Evolutionary conservation across 257 asterid genomes (phyloP).

Genomic region (Fraxinus cuspidata): DNA sequence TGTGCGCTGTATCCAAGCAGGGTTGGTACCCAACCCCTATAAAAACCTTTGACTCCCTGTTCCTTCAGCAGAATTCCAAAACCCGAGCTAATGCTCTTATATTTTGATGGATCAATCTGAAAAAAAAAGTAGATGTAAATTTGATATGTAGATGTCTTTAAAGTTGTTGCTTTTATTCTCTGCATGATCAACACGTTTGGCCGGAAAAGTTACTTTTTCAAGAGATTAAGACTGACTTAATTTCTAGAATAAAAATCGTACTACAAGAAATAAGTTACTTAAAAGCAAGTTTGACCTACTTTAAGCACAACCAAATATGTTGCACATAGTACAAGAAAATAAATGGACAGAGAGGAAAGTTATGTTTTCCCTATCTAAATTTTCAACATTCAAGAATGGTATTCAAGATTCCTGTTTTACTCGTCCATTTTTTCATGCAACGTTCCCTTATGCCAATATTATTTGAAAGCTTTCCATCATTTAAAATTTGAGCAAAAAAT

Average conservation of each 20-base stretch:
- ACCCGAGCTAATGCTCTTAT: slow-evolving; percentile 71
- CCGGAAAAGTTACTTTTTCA: background rate
- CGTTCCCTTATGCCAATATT: background rate
- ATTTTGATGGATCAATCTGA: slow-evolving; percentile 79
- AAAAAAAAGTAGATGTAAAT: background rate
- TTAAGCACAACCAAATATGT: background rate
- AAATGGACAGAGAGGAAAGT: no score
- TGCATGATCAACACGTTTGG: background rate
- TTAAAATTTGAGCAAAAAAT: background rate
- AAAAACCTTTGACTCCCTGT: slow-evolving; percentile 72
- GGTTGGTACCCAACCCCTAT: slow-evolving; percentile 84
- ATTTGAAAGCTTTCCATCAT: background rate
- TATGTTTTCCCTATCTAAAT: no score
- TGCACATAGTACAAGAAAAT: background rate
- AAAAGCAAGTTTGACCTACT: background rate
- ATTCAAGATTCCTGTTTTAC: background rate
- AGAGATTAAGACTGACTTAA: background rate
- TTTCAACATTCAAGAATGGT: no score
- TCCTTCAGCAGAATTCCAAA: slow-evolving; percentile 61
- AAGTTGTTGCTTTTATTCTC: background rate
- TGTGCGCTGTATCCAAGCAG: slow-evolving; percentile 83
- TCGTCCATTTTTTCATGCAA: background rate
- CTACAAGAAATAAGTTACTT: background rate
- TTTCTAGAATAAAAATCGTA: background rate
- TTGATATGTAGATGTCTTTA: background rate